Base-by-base conservation (phyloP, 2,329 filamentous ascomycete species). In the Cercospora sojina region DNA sequence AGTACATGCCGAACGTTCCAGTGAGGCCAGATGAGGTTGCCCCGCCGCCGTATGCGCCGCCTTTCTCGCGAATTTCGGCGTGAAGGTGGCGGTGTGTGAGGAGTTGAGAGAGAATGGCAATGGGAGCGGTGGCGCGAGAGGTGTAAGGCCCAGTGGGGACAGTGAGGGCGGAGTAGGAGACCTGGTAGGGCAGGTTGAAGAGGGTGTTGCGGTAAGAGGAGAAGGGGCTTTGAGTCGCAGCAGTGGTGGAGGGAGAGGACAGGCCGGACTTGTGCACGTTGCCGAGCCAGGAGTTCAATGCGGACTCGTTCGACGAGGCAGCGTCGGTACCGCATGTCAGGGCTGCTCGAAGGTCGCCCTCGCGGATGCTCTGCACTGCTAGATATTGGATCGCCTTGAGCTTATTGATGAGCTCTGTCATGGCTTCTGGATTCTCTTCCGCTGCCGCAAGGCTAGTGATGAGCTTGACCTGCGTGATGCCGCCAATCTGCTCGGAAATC, bases 11-110 rank as follows among this genome's bases (percentile, higher is more conserved):
- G 73, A 99, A 98, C 1, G 96, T 79, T 25, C 93, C 94, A 71
- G 92, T 90, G 7, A 97, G 81, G 0, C 90, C 87, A 25, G 89
- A 88, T 53, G 91, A 90, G 77, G 92, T 94, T 1, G 95, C 94
- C 13, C 93, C 93, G 23, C 92, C 95, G 53, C 95, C 95, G 73
- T 99, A 99, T 0, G 95, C 95, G 41, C 95, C 95, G 32, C 95
- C 95, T 80, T 98, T 98, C 77, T 99, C 95, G 64, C 95, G 91
- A 71, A 99, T 97, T 79, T 98, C 95, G 72, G 96, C 94, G 77
- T 99, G 95, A 29, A 99, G 84, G 76, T 97, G 91, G 79, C 97
- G 97, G 81, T 99, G 94, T 0, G 94, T 98, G 32, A 99, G 86
- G 18, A 99, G 87, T 77, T 97, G 92, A 12, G 93, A 89, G 23